phyloP scores from a whole-genome alignment of 345 rosid genomes.

The Geranium rotundifolium region DNA sequence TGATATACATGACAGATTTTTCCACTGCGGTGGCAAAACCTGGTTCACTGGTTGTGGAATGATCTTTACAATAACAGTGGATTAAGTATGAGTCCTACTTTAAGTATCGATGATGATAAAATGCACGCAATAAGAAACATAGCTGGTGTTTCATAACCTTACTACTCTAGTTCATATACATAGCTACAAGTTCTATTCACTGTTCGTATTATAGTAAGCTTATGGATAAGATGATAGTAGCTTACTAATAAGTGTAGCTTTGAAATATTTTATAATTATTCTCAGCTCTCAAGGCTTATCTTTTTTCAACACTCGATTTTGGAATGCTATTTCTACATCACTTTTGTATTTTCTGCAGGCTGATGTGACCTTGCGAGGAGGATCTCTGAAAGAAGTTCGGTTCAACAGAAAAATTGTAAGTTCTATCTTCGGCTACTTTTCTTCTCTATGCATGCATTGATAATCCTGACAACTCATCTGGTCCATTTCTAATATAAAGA shows the following conservation, averaged over 20 bases:
- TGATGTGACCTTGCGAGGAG: constrained; percentile 21
- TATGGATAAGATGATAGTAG: neutral
- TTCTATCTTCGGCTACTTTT: constrained; percentile 4
- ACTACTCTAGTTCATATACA: neutral
- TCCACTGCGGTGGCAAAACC: no score
- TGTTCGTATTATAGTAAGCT: neutral
- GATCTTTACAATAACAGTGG: no score
- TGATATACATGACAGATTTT: no score
- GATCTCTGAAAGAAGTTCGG: constrained; percentile 47
- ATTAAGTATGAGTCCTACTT: neutral
- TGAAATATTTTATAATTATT: neutral
- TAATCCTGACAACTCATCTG: neutral
- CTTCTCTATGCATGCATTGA: neutral
- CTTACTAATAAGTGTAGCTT: no score
- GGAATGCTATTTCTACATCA: neutral
- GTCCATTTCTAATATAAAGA: neutral
- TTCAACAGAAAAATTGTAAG: constrained; percentile 66
- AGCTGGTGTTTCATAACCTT: neutral
- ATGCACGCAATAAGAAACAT: neutral
- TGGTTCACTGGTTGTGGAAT: no score
- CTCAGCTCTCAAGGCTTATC: neutral
- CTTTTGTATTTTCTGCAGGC: neutral
- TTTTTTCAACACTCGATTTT: neutral
- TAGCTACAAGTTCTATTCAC: neutral
- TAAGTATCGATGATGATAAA: neutral